These are phyloP conservation scores for Scedosporium minutisporum DNA, from an alignment of 2,329 filamentous ascomycete genomes.

Conservation along the genomic window DNA sequence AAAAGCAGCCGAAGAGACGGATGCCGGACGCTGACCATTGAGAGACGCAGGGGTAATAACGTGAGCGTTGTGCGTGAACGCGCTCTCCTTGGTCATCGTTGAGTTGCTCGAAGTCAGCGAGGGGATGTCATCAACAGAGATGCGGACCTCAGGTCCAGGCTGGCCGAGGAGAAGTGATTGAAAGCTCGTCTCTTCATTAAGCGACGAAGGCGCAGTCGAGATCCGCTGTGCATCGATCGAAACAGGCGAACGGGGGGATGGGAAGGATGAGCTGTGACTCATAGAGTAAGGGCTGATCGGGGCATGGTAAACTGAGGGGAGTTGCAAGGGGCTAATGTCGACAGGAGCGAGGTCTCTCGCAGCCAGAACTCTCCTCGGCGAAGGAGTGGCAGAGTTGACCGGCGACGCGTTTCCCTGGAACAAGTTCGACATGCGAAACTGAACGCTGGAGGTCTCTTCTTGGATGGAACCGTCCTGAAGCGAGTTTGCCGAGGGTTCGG, in stretches of 20 bases:
- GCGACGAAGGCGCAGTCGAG: constrained; percentile 66
- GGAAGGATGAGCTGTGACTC: constrained; percentile 54
- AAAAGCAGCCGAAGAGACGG: constrained; percentile 51
- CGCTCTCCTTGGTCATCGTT: constrained; percentile 63
- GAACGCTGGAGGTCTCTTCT: constrained; percentile 33
- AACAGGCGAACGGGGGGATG: constrained; percentile 60
- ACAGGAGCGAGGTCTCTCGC: constrained; percentile 39
- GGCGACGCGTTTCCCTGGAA: constrained; percentile 20
- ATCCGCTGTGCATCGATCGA: constrained; percentile 64
- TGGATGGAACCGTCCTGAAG: constrained; percentile 41
- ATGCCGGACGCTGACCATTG: constrained; percentile 50
- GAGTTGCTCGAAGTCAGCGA: constrained; percentile 68
- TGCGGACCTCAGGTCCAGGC: constrained; percentile 60
- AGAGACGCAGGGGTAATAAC: constrained; percentile 35
- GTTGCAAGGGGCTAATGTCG: constrained; percentile 36
- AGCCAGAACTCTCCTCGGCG: constrained; percentile 30
- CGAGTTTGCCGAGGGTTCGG: constrained; percentile 38
- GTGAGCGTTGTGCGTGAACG: constrained; percentile 33
- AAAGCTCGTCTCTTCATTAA: constrained; percentile 61
- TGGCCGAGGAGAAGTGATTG: constrained; percentile 65
- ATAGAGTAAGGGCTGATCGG: constrained; percentile 58
- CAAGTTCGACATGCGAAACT: constrained; percentile 27
- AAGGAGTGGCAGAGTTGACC: constrained; percentile 32
- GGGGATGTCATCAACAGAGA: constrained; percentile 65
- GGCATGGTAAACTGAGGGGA: constrained; percentile 32